These are phyloP conservation scores for Leccinum variabile DNA, from an alignment of 1,284 basidiomycete species.

Conservation along the genomic window DNA sequence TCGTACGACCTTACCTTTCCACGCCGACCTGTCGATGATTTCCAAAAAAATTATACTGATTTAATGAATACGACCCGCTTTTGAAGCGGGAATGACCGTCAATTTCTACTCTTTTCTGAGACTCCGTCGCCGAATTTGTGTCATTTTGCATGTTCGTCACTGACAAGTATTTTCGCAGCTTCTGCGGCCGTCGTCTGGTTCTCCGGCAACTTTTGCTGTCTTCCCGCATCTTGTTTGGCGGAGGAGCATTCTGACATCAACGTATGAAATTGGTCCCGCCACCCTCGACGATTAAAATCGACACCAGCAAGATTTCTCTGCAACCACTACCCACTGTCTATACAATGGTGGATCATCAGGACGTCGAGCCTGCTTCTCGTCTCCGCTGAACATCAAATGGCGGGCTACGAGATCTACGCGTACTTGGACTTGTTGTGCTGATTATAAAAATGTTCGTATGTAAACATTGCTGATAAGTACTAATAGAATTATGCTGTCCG, in stretches of 20 bases:
- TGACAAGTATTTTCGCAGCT: constrained; percentile 2
- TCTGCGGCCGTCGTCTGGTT: not conserved
- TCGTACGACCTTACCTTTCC: not conserved
- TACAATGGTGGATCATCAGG: not conserved
- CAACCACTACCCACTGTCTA: not conserved
- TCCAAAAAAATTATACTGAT: constrained; percentile 11
- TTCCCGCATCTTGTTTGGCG: not conserved
- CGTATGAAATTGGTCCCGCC: not conserved
- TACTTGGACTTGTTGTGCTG: not conserved
- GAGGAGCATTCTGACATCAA: not conserved
- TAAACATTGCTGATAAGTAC: too few relatives aligned
- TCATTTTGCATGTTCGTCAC: not conserved
- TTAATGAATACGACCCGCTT: constrained; percentile 21
- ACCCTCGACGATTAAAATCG: not conserved
- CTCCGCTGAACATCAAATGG: not conserved
- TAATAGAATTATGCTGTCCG: too few relatives aligned
- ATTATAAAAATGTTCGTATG: not conserved
- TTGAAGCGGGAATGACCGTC: constrained; percentile 13
- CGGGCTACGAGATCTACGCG: not conserved
- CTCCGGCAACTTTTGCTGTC: not conserved
- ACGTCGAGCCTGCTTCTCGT: not conserved
- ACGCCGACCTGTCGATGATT: constrained; percentile 8
- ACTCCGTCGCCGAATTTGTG: not conserved
- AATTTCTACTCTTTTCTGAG: constrained; percentile 7
- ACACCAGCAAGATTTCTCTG: not conserved